Base-by-base conservation (phyloP, 2,329 filamentous ascomycete species). In the Fusarium piperis region DNA sequence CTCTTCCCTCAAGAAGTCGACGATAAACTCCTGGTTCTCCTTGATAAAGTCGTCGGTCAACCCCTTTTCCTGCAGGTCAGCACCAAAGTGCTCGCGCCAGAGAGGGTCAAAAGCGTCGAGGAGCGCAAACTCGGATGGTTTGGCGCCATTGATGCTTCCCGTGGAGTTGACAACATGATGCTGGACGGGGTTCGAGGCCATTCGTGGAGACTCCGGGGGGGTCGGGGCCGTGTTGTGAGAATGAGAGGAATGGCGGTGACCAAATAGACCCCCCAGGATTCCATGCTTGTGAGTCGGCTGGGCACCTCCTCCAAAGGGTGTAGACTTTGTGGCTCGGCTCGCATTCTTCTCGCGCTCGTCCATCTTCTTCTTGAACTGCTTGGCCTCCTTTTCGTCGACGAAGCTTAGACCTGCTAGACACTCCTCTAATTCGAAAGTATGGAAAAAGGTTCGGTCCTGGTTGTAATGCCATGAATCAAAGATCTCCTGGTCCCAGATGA, bases 401-500 rank as follows among this genome's bases (percentile, higher is more conserved):
- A 99, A 99, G 26, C 94, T 97, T 67, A 99, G 84, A 1, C 92
- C 96, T 7, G 94, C 96, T 67, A 97, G 85, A 78, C 94, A 98
- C 71, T 97, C 91, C 82, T 98, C 95, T 62, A 97, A 88, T 84
- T 99, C 96, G 80, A 99, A 99, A 7, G 94, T 94, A 83, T 98
- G 95, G 83, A 99, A 99, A 84, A 98, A 99, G 67, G 94, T 95
- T 68, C 96, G 92, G 81, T 99, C 96, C 79, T 98, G 95, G 83
- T 98, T 97, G 86, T 98, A 99, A 71, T 88, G 87, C 87, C 97
- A 98, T 57, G 91, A 91, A 76, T 99, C 95, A 84, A 97, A 99
- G 77, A 99, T 94, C 83, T 99, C 96, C 84, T 98, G 95, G 78
- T 97, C 95, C 94, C 94, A 98, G 77, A 98, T 92, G 57, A 98